Percentiles rank a stretch among this genome's conserved stretches.
Evolutionary conservation across 345 rosid species (phyloP).

Genomic region (Anastatica hierochuntica): DNA sequence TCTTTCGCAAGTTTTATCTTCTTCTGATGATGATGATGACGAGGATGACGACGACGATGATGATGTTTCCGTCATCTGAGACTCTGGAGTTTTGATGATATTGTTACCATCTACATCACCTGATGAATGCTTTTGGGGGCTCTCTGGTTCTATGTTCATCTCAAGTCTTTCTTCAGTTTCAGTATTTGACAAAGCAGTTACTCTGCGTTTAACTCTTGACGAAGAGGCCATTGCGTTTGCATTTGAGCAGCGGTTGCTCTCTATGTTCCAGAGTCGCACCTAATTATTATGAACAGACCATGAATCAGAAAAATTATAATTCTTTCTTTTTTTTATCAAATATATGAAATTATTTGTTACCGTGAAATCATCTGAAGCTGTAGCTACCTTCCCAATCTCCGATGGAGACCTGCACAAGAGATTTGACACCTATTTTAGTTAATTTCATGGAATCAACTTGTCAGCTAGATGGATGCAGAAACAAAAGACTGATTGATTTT

Average conservation of each 20-base stretch:
- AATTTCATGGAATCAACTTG: not conserved
- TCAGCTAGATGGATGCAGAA: not conserved
- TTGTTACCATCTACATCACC: constrained; percentile 12
- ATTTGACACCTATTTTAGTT: too few species aligned
- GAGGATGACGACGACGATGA: not conserved
- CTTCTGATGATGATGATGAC: constrained; percentile 8
- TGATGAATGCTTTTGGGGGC: constrained; percentile 23
- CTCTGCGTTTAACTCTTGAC: constrained; percentile 55
- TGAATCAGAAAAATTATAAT: not conserved
- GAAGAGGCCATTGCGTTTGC: constrained; percentile 9
- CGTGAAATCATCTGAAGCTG: constrained; percentile 79
- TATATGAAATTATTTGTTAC: too few species aligned
- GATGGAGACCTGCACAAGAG: constrained; percentile 45
- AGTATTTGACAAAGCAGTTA: constrained; percentile 45
- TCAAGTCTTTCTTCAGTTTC: constrained; percentile 33
- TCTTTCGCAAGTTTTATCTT: constrained; percentile 31
- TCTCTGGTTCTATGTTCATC: constrained; percentile 27
- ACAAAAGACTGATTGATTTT: too few species aligned
- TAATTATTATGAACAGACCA: constrained; percentile 7
- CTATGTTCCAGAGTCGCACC: constrained; percentile 75
- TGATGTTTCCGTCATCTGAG: constrained; percentile 30
- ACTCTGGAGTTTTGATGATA: constrained; percentile 39
- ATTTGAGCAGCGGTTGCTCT: constrained; percentile 33
- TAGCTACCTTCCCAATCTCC: constrained; percentile 60
- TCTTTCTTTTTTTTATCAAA: not conserved